Conservation (phyloP, 1,284 basidiomycete species). For the Microbotryum scabiosae region DNA sequence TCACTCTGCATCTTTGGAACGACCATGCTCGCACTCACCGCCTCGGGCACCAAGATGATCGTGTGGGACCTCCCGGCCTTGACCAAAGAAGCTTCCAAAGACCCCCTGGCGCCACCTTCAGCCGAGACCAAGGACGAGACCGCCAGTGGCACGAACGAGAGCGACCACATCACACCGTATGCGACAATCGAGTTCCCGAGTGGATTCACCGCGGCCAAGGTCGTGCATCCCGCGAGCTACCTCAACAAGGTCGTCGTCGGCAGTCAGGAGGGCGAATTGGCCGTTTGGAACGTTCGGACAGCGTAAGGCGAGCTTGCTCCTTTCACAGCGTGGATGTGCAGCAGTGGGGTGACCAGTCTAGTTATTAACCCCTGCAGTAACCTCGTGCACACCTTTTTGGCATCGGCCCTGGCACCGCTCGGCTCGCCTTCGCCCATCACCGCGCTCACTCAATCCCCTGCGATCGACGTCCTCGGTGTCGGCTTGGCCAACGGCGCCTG, state of each 20-base stretch:
- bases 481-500: constrained; percentile 83
- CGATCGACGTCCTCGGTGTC: constrained; percentile 87
- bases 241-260: constrained; percentile 90
- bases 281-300: constrained; percentile 90
- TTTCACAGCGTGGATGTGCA: constrained; percentile 5
- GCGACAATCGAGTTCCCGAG: constrained; percentile 62
- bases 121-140: constrained; percentile 48
- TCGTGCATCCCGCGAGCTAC: constrained; percentile 93
- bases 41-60: constrained; percentile 69
- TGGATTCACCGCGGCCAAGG: constrained; percentile 69
- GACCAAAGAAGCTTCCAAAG: constrained; percentile 20
- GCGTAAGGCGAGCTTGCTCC: constrained; percentile 48
- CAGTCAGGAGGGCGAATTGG: constrained; percentile 69
- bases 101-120: constrained; percentile 42
- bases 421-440: constrained; percentile 54
- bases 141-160: neutral
- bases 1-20: constrained; percentile 59
- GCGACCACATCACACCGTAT: constrained; percentile 41
- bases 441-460: constrained; percentile 78
- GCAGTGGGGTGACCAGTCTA: too few species aligned
- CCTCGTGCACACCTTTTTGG: constrained; percentile 44
- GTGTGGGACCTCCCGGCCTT: constrained; percentile 55
- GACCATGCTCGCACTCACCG: constrained; percentile 61
- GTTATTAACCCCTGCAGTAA: constrained; percentile 35
- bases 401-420: constrained; percentile 28